Evolutionary conservation across 371 early-diverging fungal species (phyloP).

Genomic region (Quaeritorhiza haematococci): DNA sequence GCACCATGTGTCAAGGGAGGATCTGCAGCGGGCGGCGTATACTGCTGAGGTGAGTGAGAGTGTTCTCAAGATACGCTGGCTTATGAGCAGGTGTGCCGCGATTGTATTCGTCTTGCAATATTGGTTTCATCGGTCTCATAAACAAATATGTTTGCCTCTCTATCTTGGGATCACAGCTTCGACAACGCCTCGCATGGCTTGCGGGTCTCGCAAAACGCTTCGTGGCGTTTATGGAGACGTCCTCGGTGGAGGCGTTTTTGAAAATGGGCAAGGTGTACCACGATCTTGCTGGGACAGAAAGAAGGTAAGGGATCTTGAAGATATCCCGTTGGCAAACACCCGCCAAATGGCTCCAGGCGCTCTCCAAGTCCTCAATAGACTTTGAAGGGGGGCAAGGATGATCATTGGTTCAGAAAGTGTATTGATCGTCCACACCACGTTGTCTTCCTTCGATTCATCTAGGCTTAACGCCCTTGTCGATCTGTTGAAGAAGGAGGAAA

Average conservation of each 20-base stretch:
- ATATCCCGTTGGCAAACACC: background rate
- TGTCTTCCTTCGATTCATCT: background rate
- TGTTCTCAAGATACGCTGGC: too few relatives aligned
- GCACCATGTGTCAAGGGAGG: background rate
- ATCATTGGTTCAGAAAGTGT: too few relatives aligned
- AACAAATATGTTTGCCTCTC: background rate
- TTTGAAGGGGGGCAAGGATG: too few relatives aligned
- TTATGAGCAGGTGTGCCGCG: too few relatives aligned
- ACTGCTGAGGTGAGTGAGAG: slow-evolving; percentile 5
- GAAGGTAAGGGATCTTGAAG: slow-evolving; percentile 34
- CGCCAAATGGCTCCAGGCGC: slow-evolving; percentile 11
- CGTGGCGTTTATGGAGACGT: slow-evolving; percentile 60
- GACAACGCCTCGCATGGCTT: slow-evolving; percentile 67
- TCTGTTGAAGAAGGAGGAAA: slow-evolving; percentile 65
- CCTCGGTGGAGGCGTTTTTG: slow-evolving; percentile 62
- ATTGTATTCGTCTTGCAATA: too few relatives aligned
- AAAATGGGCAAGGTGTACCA: slow-evolving; percentile 64
- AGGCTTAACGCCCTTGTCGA: slow-evolving; percentile 60
- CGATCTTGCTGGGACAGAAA: slow-evolving; percentile 65
- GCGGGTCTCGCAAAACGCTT: slow-evolving; percentile 61
- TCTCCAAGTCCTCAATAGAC: too few relatives aligned
- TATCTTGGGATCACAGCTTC: slow-evolving; percentile 33
- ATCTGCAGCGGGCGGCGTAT: slow-evolving; percentile 5
- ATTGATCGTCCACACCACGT: background rate
- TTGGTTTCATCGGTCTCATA: too few relatives aligned